Base-by-base conservation (phyloP, 805 yeast species). In the Brettanomyces nanus region DNA sequence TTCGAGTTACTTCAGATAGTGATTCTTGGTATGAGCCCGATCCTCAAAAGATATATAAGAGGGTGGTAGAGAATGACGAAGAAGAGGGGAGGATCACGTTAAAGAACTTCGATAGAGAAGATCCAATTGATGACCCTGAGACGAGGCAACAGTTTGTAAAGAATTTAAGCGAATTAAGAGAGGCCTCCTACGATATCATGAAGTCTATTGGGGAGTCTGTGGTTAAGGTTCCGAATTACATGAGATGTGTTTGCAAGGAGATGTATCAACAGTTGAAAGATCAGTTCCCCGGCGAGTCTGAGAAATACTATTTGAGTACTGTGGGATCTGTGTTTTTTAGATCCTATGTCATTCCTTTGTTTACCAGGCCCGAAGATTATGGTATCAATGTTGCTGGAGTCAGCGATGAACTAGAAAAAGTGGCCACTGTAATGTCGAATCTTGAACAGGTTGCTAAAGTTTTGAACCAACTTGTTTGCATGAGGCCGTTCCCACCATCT, bases 71-170 rank as follows among this genome's bases (percentile, higher is more conserved):
- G 11, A 54, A 51, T 23, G 72, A 68, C 18, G 48, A 59, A 35
- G 26, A 27, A 4, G 45, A 44, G 27, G 48, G 49, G n/a, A 33
- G 48, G 32, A 46, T 45, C 18, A 38, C 49, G 1, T 13, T 49
- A 18, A 45, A 46, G 27, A 46, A 43, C 19, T 39, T 49, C 29
- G 56, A 65, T 17, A 53, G 69, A 3, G 53, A 76, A 4, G 78
- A 63, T 28, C 95, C 97, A 1, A 85, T 90, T 44, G 81, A 80
- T 45, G 89, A 85, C 46, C 72, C 77, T 1, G 77, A 71, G n/a
- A 86, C 90, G 0, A 72, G 92, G 25, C 59, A 62, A 0, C 67
- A 69, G 31, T 92, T 85, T 55, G 79, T 92, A 25, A 59, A 67
- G 26, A 89, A 92, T 48, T 63, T 92, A 50, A 84, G 84, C 58